Percentiles rank a stretch among this genome's conserved stretches.
Evolutionary conservation across 2,329 filamentous ascomycete genomes (phyloP).

Genomic region (Geosmithia putterillii): DNA sequence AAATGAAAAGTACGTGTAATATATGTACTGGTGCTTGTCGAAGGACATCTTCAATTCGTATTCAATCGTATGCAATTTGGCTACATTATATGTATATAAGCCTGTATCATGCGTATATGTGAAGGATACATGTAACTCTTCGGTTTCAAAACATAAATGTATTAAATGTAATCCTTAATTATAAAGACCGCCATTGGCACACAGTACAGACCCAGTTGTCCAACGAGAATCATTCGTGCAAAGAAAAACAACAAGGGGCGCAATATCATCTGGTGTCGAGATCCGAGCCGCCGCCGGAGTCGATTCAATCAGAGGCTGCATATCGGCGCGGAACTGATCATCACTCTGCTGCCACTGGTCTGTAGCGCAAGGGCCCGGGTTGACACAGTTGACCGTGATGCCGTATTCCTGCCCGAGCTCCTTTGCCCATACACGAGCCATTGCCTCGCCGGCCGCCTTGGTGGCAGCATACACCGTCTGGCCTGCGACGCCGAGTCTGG

Average conservation of each 20-base stretch:
- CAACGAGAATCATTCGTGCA: conserved; percentile 14
- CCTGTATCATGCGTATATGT: too few relatives aligned
- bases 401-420: conserved; percentile 19
- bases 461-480: conserved; percentile 19
- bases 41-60: too few relatives aligned
- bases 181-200: conserved; percentile 14
- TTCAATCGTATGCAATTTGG: too few relatives aligned
- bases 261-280: conserved; percentile 16
- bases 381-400: conserved; percentile 17
- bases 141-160: too few relatives aligned
- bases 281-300: conserved; percentile 16
- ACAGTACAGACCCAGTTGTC: conserved; percentile 15
- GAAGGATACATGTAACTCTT: too few relatives aligned
- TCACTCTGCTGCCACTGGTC: conserved; percentile 14
- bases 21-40: too few relatives aligned
- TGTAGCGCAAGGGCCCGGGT: conserved; percentile 20
- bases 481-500: conserved; percentile 5
- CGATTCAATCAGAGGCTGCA: conserved; percentile 16
- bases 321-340: conserved; percentile 14
- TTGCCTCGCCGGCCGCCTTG: conserved; percentile 18
- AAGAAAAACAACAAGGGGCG: conserved; percentile 16
- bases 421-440: conserved; percentile 15
- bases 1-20: too few relatives aligned
- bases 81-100: too few relatives aligned
- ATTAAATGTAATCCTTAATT: too few relatives aligned